Evolutionary conservation across 306 rosid genomes (phyloP), one percentile per base, ranked within the genome.

Genomic region (Corylus avellana): DNA sequence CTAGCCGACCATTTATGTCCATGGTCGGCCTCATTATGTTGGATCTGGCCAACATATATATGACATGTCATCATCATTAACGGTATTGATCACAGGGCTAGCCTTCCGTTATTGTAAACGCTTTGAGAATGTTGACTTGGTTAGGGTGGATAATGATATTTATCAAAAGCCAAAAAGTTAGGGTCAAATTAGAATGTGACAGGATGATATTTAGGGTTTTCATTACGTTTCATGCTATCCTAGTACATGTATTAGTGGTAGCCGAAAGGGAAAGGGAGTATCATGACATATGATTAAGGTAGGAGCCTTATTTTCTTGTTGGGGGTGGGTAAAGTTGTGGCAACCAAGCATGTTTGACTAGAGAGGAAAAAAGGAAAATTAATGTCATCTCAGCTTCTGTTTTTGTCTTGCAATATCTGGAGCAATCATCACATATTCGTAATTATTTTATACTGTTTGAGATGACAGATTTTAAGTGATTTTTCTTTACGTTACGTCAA

Each of bases 261-360:
- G 85, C 87, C 91, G 89, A 88, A 88, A 85, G 89, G 79, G 32
- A 49, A 10, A 22, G 20, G 46, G 69, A 54, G 51, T 48, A 79
- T 84, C 77, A 84, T 63, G 73, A 44, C 67, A 47, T 75, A 87
- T 87, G 80, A 87, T 87, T 78, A 73, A 53, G 86, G 80, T 81
- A 73, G 77, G 73, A 78, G 77, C 79, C 67, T 64, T 78, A 62
- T 68, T 81, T 75, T 74, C 2, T 78, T 78, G 70, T 83, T 78
- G 87, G 81, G 20, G 77, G 75, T 83, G 77, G 80, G 77, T 75
- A 86, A 83, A 75, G 75, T 78, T 72, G 56, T 73, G 75, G 79
- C 81, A 62, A 72, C 86, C 73, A 72, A 67, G 72, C 18, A 62
- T 75, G 70, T 78, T 70, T 75, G 63, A 70, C 72, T 50, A 44